Evolutionary conservation across 1,139 yeast species (phyloP).

Genomic region (Suhomyces panamericanus): DNA sequence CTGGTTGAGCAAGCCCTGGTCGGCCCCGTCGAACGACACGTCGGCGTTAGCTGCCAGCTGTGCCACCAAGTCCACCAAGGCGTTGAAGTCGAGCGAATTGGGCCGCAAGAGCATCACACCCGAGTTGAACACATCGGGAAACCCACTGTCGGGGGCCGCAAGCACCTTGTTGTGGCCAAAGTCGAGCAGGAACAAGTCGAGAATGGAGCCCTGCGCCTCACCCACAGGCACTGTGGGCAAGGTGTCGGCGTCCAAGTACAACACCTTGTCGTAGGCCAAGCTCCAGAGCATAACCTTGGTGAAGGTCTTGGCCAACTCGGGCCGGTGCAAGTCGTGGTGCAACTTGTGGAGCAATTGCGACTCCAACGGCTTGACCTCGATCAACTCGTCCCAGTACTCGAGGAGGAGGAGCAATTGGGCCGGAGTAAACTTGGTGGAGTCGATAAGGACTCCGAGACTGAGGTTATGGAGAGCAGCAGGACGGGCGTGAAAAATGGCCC

Average conservation of each 20-base stretch:
- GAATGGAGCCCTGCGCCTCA: slow-evolving; percentile 30
- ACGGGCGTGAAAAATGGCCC: slow-evolving; percentile 14
- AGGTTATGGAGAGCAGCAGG: slow-evolving; percentile 3
- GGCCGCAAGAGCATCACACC: slow-evolving; percentile 79
- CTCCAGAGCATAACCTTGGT: slow-evolving; percentile 78
- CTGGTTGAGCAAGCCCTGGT: slow-evolving; percentile 88
- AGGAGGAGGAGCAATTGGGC: slow-evolving; percentile 31
- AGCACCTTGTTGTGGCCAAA: slow-evolving; percentile 43
- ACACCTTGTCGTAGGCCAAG: slow-evolving; percentile 55
- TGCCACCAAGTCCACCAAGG: slow-evolving; percentile 40
- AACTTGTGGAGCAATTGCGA: slow-evolving; percentile 31
- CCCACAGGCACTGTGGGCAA: slow-evolving; percentile 51
- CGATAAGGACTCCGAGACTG: slow-evolving; percentile 37
- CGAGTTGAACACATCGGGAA: slow-evolving; percentile 94
- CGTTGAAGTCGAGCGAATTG: slow-evolving; percentile 41
- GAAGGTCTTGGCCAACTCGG: slow-evolving; percentile 70
- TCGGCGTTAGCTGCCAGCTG: slow-evolving; percentile 16
- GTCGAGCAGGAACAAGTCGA: slow-evolving; percentile 32
- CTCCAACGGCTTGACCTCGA: slow-evolving; percentile 31
- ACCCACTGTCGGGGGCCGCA: slow-evolving; percentile 92
- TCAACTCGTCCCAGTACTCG: slow-evolving; percentile 32
- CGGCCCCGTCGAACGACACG: slow-evolving; percentile 86
- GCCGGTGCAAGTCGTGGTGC: slow-evolving; percentile 53
- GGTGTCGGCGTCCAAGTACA: slow-evolving; percentile 84
- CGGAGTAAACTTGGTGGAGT: slow-evolving; percentile 27